Evolutionary conservation across 495 filamentous ascomycete genomes (phyloP).

Genomic region (Bacidia gigantensis): DNA sequence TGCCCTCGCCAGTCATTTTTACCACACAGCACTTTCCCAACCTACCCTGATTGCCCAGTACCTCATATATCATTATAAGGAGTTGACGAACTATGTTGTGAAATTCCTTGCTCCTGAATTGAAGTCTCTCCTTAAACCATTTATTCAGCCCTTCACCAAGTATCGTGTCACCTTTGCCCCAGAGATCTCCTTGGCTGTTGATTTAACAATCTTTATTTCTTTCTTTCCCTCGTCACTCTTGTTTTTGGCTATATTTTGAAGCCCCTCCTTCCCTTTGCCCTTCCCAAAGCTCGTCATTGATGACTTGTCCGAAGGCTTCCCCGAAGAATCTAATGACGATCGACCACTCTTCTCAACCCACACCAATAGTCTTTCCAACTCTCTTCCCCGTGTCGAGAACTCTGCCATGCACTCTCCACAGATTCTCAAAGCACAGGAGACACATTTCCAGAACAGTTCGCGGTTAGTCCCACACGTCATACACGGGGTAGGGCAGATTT

Average conservation of each 20-base stretch:
- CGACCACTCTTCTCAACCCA: conserved; percentile 1
- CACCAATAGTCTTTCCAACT: conserved; percentile 6
- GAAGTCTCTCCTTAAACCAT: no score
- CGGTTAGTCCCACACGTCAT: conserved; percentile 37
- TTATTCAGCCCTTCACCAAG: background rate
- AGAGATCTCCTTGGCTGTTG: background rate
- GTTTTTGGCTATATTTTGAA: no score
- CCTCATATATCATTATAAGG: no score
- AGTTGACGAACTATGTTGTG: no score
- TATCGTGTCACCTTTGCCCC: background rate
- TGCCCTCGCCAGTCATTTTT: background rate
- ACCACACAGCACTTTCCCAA: background rate
- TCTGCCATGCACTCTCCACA: conserved; percentile 29
- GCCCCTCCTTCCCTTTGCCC: background rate
- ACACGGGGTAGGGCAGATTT: conserved; percentile 34
- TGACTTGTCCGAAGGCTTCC: conserved; percentile 1
- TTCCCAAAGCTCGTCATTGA: background rate
- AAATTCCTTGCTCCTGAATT: no score
- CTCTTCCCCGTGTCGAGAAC: conserved; percentile 22
- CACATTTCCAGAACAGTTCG: conserved; percentile 32
- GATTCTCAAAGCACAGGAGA: conserved; percentile 36
- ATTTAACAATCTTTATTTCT: background rate
- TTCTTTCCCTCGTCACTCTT: background rate
- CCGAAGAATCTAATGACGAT: background rate
- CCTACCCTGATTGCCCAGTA: background rate